Base-by-base conservation (phyloP, 2,329 filamentous ascomycete genomes). In the Pseudocercospora crystallina region DNA sequence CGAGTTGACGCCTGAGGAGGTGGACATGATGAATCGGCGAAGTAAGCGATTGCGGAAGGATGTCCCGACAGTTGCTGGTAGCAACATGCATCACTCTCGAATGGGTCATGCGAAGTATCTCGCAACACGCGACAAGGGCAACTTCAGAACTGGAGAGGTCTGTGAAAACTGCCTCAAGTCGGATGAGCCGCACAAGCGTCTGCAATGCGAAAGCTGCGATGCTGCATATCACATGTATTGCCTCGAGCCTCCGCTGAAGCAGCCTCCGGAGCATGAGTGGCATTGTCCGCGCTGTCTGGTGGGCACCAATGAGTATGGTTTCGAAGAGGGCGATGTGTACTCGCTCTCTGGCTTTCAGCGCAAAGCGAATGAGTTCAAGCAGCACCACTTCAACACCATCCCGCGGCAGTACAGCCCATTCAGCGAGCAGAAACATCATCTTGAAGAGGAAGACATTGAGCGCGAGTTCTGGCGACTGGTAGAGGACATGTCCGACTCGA, bases 381-480 rank as follows among this genome's bases (percentile, higher is more conserved):
- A 95, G 62, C 84, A 83, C 17, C 96, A 99, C 65, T 99, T 99
- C 65, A 85, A 90, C 55, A 88, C 87, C 0, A 51, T 68, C 9
- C 62, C 62, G 7, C 55, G 54, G 13, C 61, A 65, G 38, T 91
- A 87, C 61, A 92, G 96, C 64, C 85, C 90, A 0, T 81, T 91
- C 29, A 80, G 89, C 20, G 92, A 95, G 60, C 87, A 85, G 29
- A 84, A 88, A 58, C 82, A 85, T 35, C 86, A 87, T 0, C 87
- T 96, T 29, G 91, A 89, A 0, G 94, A 99, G 68, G 91, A 97
- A 56, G 94, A 97, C 60, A 89, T 99, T 3, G 94, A 99, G 71
- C 84, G 85, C 14, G 94, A 99, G 67, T 99, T 99, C 69, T 99
- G 94, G 94, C 83, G 90, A 61, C 80, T 97, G 8, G 94, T 97